These are phyloP conservation scores for Hygrophila difformis DNA, from an alignment of 257 asterid genomes.

Conservation along the genomic window DNA sequence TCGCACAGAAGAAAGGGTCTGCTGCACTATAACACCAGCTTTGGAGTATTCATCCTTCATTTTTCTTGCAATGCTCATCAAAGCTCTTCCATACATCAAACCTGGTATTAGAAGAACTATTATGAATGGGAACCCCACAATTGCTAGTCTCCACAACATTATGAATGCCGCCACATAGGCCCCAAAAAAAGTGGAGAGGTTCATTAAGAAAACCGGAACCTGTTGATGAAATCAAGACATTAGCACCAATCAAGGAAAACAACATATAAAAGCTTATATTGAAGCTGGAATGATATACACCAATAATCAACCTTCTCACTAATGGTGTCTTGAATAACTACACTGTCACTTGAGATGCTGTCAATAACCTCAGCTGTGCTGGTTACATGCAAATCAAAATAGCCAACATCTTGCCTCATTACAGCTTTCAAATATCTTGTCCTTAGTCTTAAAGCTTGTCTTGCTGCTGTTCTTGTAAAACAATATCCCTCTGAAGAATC, in stretches of 20 bases:
- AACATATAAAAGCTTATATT: neutral
- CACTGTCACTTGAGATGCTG: slow-evolving; percentile 76
- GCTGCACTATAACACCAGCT: slow-evolving; percentile 62
- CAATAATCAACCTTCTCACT: slow-evolving; percentile 77
- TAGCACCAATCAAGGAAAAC: neutral
- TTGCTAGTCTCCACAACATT: slow-evolving; percentile 65
- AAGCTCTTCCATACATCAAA: slow-evolving; percentile 66
- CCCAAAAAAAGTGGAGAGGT: slow-evolving; percentile 54
- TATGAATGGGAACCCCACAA: slow-evolving; percentile 68
- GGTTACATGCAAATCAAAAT: slow-evolving; percentile 75
- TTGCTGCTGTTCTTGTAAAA: slow-evolving; percentile 94
- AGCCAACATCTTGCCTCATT: slow-evolving; percentile 89
- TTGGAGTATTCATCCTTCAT: slow-evolving; percentile 58
- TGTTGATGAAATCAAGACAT: slow-evolving; percentile 14
- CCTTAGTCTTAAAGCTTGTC: slow-evolving; percentile 76
- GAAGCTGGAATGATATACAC: neutral
- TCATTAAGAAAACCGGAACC: slow-evolving; percentile 78
- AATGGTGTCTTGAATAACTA: slow-evolving; percentile 71
- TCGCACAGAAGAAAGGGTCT: slow-evolving; percentile 70
- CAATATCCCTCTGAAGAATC: slow-evolving; percentile 71
- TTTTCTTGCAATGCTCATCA: slow-evolving; percentile 55
- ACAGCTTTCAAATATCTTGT: slow-evolving; percentile 71
- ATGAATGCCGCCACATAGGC: slow-evolving; percentile 54
- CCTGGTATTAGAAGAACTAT: slow-evolving; percentile 74
- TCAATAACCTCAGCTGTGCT: slow-evolving; percentile 81